Base-by-base conservation (phyloP, 306 rosid genomes). In the Glycyrrhiza uralensis region DNA sequence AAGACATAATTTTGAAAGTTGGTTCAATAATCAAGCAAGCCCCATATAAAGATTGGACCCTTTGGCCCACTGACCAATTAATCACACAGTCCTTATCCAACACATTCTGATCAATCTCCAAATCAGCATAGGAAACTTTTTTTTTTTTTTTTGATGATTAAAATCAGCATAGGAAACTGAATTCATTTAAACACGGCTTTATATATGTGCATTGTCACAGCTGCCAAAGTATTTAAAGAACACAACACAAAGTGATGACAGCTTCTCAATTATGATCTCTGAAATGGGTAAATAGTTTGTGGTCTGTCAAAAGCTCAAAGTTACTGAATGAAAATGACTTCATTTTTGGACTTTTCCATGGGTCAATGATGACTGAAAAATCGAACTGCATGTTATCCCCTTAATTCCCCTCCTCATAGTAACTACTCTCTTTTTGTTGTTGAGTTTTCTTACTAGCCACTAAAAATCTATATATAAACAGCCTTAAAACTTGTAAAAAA, bases 241-340 rank as follows among this genome's bases (percentile, higher is more conserved):
- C 38, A 26, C 56, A 29, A 62, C 52, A 73, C 79, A 79, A 66
- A 73, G 83, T 29, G 78, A n/a, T 29, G 79, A 66, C 76, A 49
- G 41, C 44, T 50, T 68, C 54, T 49, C 76, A 74, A 67, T 79
- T 58, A 80, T 74, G 72, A 67, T 67, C 13, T 12, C 52, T 39
- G n/a, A 67, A 68, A 46, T 59, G 76, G 81, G 67, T 67, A 38
- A 35, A 29, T 41, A 67, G 42, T 79, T 28, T 55, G 41, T 62
- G 54, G 69, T 20, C 66, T 66, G 83, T 36, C 76, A 54, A 63
- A 71, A 41, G 82, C 69, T 56, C 69, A 79, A 67, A 74, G 75
- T 26, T 42, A 65, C 44, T 23, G 20, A 35, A 56, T 49, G 85
- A 76, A 76, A 81, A 54, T 50, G 79, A 81, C 79, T 15, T 66